Base-by-base conservation (phyloP, 2,329 filamentous ascomycete genomes). In the Fusarium devonianum region DNA sequence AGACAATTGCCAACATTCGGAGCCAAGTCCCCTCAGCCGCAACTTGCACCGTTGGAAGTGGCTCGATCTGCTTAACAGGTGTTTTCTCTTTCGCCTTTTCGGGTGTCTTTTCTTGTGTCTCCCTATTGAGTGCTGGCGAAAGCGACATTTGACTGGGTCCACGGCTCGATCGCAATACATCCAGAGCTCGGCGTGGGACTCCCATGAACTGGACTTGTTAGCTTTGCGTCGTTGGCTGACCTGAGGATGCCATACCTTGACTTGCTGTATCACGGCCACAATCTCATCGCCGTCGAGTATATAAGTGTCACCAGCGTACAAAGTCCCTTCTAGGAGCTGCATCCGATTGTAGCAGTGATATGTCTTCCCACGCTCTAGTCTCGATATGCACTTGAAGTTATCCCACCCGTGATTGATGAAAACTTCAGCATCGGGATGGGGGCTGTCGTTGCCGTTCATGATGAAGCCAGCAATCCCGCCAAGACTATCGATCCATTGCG, bases 391-490 rank as follows among this genome's bases (percentile, higher is more conserved):
- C 22, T 77, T 72, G 60, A 83, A 69, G 2, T 75, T 78, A 23
- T 77, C 77, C 82, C 82, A 85, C 23, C 81, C 82, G 58, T 85
- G 82, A 10, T 81, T 83, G 61, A 85, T 82, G 66, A 75, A 85
- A 38, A 84, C 79, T 5, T 79, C 81, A 53, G 84, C 80, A n/a
- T 82, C 72, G 12, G 74, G 78, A 13, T 59, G 46, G 1, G 62
- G 64, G 7, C 47, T 59, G 2, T 84, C 81, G 7, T 79, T 80
- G 7, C 76, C 81, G 56, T 86, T 85, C 68, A 84, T 75, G 49
- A 85, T 80, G 68, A 85, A 85, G 16, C 83, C 83, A 0, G 82
- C 81, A 44, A 85, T 77, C 55, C 85, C 82, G 47, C 79, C 80
- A 47, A 82, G 63, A 44, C 79, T 82, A 60, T 86, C 82, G 41